Percentiles rank a stretch among this genome's conserved stretches.
Evolutionary conservation across 768 basidiomycete species (phyloP).

Genomic region (Suillus fuscotomentosus): DNA sequence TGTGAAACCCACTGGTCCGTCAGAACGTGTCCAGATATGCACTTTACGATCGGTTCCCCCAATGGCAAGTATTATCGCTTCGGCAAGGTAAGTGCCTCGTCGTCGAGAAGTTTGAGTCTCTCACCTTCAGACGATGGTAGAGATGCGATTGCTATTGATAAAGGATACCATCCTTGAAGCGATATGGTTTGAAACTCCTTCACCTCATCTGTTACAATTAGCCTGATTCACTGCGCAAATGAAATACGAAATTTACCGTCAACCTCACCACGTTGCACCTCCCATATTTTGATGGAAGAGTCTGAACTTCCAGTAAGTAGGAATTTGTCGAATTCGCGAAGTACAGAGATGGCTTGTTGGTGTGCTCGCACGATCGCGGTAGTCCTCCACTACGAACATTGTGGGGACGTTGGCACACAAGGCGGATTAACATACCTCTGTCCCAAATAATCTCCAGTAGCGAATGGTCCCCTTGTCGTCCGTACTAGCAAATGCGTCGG

Average conservation of each 20-base stretch:
- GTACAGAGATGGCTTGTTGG: constrained; percentile 62
- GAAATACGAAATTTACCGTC: constrained; percentile 22
- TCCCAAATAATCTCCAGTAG: constrained; percentile 51
- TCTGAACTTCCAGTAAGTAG: constrained; percentile 86
- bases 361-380: constrained; percentile 56
- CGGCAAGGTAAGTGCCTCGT: not conserved
- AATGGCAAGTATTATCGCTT: constrained; percentile 74
- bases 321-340: constrained; percentile 48
- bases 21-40: constrained; percentile 72
- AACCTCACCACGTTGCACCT: constrained; percentile 29
- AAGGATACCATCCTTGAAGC: constrained; percentile 69
- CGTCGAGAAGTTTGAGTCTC: constrained; percentile 9
- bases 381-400: constrained; percentile 53
- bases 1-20: constrained; percentile 43
- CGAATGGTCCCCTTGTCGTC: constrained; percentile 73
- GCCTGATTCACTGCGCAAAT: constrained; percentile 5
- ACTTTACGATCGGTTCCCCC: constrained; percentile 80
- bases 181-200: constrained; percentile 56
- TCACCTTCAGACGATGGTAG: constrained; percentile 73
- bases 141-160: constrained; percentile 59
- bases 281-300: constrained; percentile 75
- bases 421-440: constrained; percentile 22
- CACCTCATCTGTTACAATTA: constrained; percentile 32
- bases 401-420: constrained; percentile 12
- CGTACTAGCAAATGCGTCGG: constrained; percentile 58